Percentiles rank a stretch among this genome's conserved stretches.
Conservation (phyloP, 805 yeast species). For the Brettanomyces nanus region DNA sequence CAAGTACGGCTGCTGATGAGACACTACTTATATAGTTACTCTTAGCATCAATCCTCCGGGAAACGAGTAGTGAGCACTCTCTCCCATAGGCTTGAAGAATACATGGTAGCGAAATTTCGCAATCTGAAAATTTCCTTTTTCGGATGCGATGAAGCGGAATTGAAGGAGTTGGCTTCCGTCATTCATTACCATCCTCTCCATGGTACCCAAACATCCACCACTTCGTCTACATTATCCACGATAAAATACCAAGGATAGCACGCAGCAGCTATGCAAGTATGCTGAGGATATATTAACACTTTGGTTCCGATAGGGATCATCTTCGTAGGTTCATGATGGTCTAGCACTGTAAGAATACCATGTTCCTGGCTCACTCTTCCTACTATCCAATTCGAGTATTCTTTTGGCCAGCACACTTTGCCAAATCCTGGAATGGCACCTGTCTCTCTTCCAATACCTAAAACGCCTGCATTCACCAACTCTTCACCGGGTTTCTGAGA, state of each 20-base stretch:
- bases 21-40: too few species aligned
- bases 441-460: slow-evolving; percentile 58
- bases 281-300: slow-evolving; percentile 57
- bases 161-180: background rate
- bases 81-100: too few species aligned
- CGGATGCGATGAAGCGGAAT: too few species aligned
- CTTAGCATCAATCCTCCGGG: too few species aligned
- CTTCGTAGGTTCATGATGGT: slow-evolving; percentile 19
- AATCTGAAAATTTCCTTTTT: too few species aligned
- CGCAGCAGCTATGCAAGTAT: slow-evolving; percentile 64
- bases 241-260: slow-evolving; percentile 51
- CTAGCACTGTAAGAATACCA: slow-evolving; percentile 54
- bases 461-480: slow-evolving; percentile 64
- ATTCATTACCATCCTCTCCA: slow-evolving; percentile 15
- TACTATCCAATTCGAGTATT: slow-evolving; percentile 47
- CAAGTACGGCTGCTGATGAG: too few species aligned
- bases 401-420: slow-evolving; percentile 24
- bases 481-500: slow-evolving; percentile 46
- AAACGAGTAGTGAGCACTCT: too few species aligned
- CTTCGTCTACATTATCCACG: slow-evolving; percentile 38
- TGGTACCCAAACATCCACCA: slow-evolving; percentile 17
- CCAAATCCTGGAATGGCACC: slow-evolving; percentile 60
- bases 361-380: slow-evolving; percentile 74
- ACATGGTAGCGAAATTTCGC: too few species aligned
- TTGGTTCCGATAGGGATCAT: slow-evolving; percentile 48